Evolutionary conservation across 371 early-diverging fungal genomes (phyloP).

Genomic region (Apophysomyces trapeziformis): DNA sequence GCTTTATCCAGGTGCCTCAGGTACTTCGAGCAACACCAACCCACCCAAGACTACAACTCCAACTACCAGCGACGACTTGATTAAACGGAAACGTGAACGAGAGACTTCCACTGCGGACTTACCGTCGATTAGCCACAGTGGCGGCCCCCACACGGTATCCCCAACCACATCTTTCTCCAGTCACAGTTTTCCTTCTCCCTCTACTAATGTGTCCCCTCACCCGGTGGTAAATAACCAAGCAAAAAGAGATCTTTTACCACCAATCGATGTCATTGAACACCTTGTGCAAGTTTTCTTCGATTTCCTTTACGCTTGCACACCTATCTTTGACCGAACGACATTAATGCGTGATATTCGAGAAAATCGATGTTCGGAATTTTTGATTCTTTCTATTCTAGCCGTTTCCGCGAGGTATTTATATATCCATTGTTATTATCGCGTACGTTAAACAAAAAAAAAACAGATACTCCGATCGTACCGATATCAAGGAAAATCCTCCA

Average conservation of each 20-base stretch:
- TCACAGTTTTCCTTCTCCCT: slow-evolving; percentile 6
- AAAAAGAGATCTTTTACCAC: slow-evolving; percentile 21
- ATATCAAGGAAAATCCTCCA: slow-evolving; percentile 46
- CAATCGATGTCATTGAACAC: slow-evolving; percentile 55
- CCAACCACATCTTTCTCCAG: not conserved
- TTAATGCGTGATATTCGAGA: slow-evolving; percentile 36
- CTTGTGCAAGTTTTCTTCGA: slow-evolving; percentile 59
- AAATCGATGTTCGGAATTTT: slow-evolving; percentile 37
- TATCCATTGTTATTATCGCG: not conserved
- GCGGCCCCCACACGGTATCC: slow-evolving; percentile 1
- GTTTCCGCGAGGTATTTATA: slow-evolving; percentile 44
- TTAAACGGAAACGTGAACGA: not conserved
- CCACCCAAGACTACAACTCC: slow-evolving; percentile 5
- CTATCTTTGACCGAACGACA: slow-evolving; percentile 52
- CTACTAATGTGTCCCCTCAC: not conserved
- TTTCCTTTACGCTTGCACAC: slow-evolving; percentile 44
- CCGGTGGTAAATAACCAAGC: not conserved
- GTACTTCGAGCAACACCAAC: slow-evolving; percentile 10
- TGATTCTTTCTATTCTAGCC: slow-evolving; percentile 37
- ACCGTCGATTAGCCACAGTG: slow-evolving; percentile 2
- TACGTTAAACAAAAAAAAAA: not conserved
- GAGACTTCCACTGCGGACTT: slow-evolving; percentile 7
- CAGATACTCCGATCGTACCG: slow-evolving; percentile 46
- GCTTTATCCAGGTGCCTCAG: slow-evolving; percentile 32
- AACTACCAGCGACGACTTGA: slow-evolving; percentile 19